phyloP scores from a whole-genome alignment of 306 rosid species.

The Vigna unguiculata region DNA sequence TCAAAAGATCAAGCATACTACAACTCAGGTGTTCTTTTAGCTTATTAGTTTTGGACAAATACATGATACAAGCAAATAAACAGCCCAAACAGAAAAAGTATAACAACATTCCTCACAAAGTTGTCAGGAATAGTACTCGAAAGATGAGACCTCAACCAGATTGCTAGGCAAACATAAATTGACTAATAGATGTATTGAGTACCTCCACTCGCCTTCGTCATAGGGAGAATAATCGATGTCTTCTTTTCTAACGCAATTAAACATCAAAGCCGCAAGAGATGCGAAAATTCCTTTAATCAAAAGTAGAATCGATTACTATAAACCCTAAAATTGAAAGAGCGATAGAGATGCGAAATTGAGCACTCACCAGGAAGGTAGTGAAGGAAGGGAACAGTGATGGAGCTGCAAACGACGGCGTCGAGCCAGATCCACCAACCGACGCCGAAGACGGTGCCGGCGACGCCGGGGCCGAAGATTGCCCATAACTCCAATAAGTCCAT shows the following conservation, averaged over 20 bases:
- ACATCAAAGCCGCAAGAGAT: conserved; percentile 93
- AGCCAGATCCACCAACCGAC: conserved; percentile 99
- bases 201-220: conserved; percentile 99
- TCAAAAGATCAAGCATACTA: neutral
- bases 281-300: conserved; percentile 81
- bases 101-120: neutral
- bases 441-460: conserved; percentile 91
- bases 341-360: neutral
- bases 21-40: neutral
- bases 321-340: conserved; percentile 52
- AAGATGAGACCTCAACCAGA: neutral
- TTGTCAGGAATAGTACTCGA: conserved; percentile 17
- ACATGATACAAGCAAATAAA: neutral
- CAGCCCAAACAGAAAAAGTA: neutral
- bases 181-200: neutral
- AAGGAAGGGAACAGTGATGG: conserved; percentile 78
- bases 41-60: neutral
- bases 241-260: conserved; percentile 96
- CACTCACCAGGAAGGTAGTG: conserved; percentile 88
- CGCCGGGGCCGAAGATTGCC: conserved; percentile 97
- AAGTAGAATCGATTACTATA: conserved; percentile 38
- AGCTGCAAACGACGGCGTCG: conserved; percentile 97
- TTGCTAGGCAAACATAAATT: neutral
- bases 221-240: conserved; percentile 97
- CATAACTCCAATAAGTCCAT: conserved; percentile 87